Conservation (phyloP, 2,329 filamentous ascomycete genomes). For the Arthroderma uncinatum region DNA sequence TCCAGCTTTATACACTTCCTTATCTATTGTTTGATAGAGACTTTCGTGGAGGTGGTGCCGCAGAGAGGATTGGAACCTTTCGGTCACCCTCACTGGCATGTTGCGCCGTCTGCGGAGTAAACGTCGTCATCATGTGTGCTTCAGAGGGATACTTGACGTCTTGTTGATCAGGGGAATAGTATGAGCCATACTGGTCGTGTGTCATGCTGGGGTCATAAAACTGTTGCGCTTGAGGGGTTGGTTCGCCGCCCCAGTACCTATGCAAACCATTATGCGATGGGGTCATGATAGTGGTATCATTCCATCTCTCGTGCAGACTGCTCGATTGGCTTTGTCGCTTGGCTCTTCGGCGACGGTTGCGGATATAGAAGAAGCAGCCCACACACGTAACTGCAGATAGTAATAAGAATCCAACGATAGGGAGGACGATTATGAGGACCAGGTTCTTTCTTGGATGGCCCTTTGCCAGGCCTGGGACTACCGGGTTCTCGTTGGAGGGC, state of each 20-base stretch:
- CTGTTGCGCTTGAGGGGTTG: slow-evolving; percentile 2
- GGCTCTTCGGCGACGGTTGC: slow-evolving; percentile 30
- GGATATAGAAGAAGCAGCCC: slow-evolving; percentile 35
- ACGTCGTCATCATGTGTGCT: slow-evolving; percentile 10
- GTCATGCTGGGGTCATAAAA: not conserved
- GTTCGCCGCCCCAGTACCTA: slow-evolving; percentile 19
- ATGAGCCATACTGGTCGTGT: slow-evolving; percentile 3
- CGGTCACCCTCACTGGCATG: slow-evolving; percentile 4
- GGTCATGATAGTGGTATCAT: slow-evolving; percentile 24
- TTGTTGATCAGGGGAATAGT: not conserved
- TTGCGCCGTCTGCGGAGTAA: slow-evolving; percentile 6
- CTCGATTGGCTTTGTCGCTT: slow-evolving; percentile 19
- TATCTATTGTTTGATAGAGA: slow-evolving; percentile 6
- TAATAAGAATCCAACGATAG: slow-evolving; percentile 34
- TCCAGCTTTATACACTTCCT: not conserved
- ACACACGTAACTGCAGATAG: slow-evolving; percentile 23
- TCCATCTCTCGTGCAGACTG: slow-evolving; percentile 28
- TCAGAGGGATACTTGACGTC: slow-evolving; percentile 15
- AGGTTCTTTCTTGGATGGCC: slow-evolving; percentile 19
- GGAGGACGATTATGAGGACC: slow-evolving; percentile 33
- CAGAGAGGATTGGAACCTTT: slow-evolving; percentile 14
- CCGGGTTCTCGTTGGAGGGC: slow-evolving; percentile 22
- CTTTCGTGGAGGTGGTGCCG: slow-evolving; percentile 11
- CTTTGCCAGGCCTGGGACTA: slow-evolving; percentile 16
- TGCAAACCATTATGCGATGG: slow-evolving; percentile 16